Evolutionary conservation across 31 red algal species (phyloP), one percentile per base, ranked within the genome.

Genomic region (Asparagopsis taxiformis): DNA sequence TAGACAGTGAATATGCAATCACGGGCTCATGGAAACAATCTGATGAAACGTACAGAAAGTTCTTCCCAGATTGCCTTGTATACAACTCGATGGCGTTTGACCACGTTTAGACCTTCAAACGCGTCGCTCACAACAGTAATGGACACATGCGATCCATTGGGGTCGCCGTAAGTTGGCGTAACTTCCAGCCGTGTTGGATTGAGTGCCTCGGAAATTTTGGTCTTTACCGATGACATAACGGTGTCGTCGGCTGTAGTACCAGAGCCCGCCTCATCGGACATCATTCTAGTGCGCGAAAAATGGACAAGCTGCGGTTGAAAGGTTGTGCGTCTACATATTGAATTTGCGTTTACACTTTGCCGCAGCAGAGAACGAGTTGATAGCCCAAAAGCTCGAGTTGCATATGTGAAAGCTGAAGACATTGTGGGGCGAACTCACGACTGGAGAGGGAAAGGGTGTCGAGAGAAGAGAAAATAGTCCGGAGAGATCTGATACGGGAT

Each of bases 61-160:
- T 98, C 94, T 57, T 98, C 89, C 89, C 89, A 98, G 31, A 98
- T 93, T 48, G 94, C 84, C 37, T 89, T 82, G 57, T 98, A 98
- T 28, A 98, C 90, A 34, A 90, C 33, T 65, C 80, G 78, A 77
- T 98, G 94, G 24, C 94, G 70, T 56, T 85, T 78, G 5, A 98
- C 82, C 3, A 65, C 35, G 4, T 59, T 11, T 15, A 85, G 58
- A 30, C 90, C 90, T 29, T 93, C 84, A 75, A 98, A 98, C 16
- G 41, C 49, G 8, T 90, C 89, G n/a, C 71, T 79, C 4, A 98
- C 80, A 6, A 98, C 88, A 7, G 51, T 65, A 37, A 98, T 98
- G 36, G 66, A 54, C 23, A 98, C 90, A 59, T 98, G 94, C 8
- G 82, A 74, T 1, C 94, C 94, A 39, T 98, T 98, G 15, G 94